Evolutionary conservation across 2,329 filamentous ascomycete species (phyloP).

Genomic region (Aspergillus sp.): DNA sequence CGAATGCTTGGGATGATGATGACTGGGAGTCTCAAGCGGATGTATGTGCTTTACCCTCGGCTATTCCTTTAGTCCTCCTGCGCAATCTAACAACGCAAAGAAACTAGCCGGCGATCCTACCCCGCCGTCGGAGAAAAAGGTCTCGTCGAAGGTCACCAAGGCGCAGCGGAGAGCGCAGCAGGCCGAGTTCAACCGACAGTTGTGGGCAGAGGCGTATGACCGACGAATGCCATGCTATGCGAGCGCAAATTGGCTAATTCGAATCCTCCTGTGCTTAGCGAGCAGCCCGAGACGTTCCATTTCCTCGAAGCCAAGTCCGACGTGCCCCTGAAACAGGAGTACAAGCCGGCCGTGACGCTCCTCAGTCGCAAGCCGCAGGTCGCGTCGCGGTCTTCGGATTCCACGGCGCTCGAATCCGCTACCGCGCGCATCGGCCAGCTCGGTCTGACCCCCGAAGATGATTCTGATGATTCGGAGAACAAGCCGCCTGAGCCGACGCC

Average conservation of each 20-base stretch:
- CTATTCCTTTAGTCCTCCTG: background rate
- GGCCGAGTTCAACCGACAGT: constrained; percentile 68
- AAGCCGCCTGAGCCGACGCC: constrained; percentile 57
- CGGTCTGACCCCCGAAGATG: constrained; percentile 38
- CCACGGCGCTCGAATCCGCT: constrained; percentile 31
- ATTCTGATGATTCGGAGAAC: constrained; percentile 51
- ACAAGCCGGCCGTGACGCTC: constrained; percentile 75
- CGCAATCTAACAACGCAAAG: constrained; percentile 18
- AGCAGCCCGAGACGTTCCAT: constrained; percentile 64
- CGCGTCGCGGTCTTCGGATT: constrained; percentile 47
- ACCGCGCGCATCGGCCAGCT: constrained; percentile 37
- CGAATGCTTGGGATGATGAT: constrained; percentile 83
- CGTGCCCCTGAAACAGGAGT: constrained; percentile 58
- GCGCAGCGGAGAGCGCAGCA: constrained; percentile 72
- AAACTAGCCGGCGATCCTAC: constrained; percentile 29
- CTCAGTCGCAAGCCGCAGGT: constrained; percentile 73
- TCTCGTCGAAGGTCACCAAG: constrained; percentile 53
- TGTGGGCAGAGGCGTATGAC: constrained; percentile 85
- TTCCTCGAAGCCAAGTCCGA: constrained; percentile 59
- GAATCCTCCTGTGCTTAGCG: constrained; percentile 40
- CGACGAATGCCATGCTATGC: too few relatives aligned
- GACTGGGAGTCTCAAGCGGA: constrained; percentile 81
- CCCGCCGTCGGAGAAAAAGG: constrained; percentile 36
- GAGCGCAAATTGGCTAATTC: too few relatives aligned
- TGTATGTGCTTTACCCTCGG: constrained; percentile 32